Conservation (phyloP, 495 filamentous ascomycete genomes). For the Annulohypoxylon stygium region DNA sequence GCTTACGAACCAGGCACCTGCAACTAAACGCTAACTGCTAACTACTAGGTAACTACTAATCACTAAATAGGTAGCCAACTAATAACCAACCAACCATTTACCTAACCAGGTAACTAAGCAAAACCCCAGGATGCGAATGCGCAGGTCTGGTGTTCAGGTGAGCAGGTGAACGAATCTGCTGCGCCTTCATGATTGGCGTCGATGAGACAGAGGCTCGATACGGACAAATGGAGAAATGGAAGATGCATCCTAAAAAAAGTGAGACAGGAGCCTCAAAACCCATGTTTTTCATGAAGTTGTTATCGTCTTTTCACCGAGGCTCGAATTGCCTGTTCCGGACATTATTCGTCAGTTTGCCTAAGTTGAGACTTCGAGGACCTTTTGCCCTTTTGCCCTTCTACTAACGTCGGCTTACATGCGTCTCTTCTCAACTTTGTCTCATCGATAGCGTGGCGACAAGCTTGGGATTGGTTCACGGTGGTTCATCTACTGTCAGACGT, state of each 20-base stretch:
- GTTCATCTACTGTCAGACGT: conserved; percentile 4
- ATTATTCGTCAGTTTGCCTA: conserved; percentile 14
- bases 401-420: conserved; percentile 24
- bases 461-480: conserved; percentile 24
- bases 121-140: conserved; percentile 5
- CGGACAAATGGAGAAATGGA: conserved; percentile 44
- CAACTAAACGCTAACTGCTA: too few relatives aligned
- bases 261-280: conserved; percentile 15
- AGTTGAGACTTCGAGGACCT: conserved; percentile 11
- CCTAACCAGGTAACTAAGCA: background rate
- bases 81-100: background rate
- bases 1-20: conserved; percentile 12
- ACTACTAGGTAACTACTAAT: too few relatives aligned
- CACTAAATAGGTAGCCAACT: background rate
- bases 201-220: conserved; percentile 2
- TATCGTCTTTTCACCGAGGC: conserved; percentile 12
- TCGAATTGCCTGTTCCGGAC: conserved; percentile 31
- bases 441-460: conserved; percentile 8
- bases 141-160: background rate
- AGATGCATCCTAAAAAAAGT: conserved; percentile 6
- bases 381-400: background rate
- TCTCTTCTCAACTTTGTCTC: conserved; percentile 2
- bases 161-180: conserved; percentile 11
- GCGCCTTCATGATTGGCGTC: conserved; percentile 10
- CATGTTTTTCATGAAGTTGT: conserved; percentile 11